phyloP scores from a whole-genome alignment of 179 eudicot species.

The Patellifolia procumbens region DNA sequence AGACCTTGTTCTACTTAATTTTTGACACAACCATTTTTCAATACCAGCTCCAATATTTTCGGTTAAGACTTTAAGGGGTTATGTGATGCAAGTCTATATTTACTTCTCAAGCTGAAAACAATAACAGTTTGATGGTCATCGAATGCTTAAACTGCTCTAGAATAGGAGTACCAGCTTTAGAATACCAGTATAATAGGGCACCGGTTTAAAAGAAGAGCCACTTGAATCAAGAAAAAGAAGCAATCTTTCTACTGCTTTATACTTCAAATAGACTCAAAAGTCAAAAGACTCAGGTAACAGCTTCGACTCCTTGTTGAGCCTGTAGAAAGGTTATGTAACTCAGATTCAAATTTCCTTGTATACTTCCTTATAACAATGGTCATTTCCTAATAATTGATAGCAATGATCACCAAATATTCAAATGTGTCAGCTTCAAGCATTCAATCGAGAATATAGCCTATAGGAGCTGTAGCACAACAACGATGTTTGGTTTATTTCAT shows the following conservation, averaged over 20 bases:
- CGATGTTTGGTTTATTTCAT: not conserved
- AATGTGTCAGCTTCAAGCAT: not conserved
- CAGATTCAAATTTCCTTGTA: not conserved
- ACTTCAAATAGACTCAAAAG: not conserved
- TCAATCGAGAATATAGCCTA: not conserved
- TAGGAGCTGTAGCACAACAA: conserved; percentile 5
- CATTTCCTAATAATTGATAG: too few species aligned
- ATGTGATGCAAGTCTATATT: not conserved
- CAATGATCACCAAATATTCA: not conserved
- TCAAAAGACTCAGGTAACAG: not conserved
- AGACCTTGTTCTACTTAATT: too few species aligned
- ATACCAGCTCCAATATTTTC: not conserved
- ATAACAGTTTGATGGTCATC: not conserved
- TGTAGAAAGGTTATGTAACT: not conserved
- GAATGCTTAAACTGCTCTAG: not conserved
- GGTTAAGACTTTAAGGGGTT: not conserved
- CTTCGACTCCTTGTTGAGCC: not conserved
- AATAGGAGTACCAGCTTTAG: not conserved
- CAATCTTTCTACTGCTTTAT: not conserved
- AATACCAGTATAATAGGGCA: too few species aligned
- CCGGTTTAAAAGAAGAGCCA: not conserved
- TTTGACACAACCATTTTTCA: not conserved
- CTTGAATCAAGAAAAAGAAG: not conserved
- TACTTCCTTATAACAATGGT: not conserved
- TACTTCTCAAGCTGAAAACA: not conserved